These are phyloP conservation scores for Prunus kanzakura DNA, from an alignment of 306 rosid species.

Conservation along the genomic window DNA sequence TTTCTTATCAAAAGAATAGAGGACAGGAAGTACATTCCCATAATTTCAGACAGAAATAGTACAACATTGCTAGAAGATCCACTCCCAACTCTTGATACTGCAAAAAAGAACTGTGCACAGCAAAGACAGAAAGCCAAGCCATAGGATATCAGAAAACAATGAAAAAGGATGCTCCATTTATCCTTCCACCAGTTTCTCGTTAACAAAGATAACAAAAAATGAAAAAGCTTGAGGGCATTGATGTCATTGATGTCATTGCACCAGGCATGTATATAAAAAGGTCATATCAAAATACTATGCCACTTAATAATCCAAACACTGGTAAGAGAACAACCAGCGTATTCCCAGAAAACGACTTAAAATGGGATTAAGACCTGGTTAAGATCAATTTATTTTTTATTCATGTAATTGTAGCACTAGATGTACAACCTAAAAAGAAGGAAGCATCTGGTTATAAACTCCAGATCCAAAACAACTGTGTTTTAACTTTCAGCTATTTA, in stretches of 20 bases:
- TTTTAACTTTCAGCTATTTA: neutral
- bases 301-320: neutral
- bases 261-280: neutral
- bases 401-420: neutral
- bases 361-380: neutral
- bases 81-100: slow-evolving; percentile 97
- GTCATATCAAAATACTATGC: neutral
- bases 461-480: neutral
- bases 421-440: neutral
- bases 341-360: neutral
- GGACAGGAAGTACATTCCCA: slow-evolving; percentile 97
- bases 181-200: neutral
- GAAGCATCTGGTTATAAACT: neutral
- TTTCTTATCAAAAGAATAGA: slow-evolving; percentile 96
- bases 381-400: neutral
- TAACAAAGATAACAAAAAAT: neutral
- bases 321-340: neutral
- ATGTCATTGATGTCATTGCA: neutral
- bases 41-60: slow-evolving; percentile 88
- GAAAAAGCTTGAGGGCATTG: neutral
- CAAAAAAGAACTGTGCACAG: slow-evolving; percentile 81
- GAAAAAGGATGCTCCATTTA: neutral
- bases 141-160: neutral
- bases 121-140: slow-evolving; percentile 20
- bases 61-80: slow-evolving; percentile 99